phyloP scores from a whole-genome alignment of 257 asterid species.

The Capsicum pubescens region DNA sequence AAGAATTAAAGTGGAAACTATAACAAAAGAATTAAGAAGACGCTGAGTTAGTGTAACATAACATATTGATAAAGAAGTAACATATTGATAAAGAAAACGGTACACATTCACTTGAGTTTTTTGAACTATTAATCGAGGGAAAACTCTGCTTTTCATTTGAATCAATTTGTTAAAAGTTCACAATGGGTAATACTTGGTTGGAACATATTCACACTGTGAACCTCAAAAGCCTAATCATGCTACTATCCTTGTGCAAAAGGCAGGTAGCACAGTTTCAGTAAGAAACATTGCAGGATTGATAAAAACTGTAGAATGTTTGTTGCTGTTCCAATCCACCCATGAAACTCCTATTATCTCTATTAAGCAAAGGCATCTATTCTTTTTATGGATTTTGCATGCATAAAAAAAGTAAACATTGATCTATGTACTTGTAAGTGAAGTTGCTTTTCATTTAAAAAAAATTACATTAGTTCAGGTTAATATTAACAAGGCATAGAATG shows the following conservation, averaged over 20 bases:
- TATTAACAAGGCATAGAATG: constrained; percentile 31
- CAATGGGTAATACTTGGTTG: constrained; percentile 1
- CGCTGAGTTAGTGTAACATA: too few relatives aligned
- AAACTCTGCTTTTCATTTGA: not conserved
- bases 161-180: not conserved
- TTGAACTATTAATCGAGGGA: not conserved
- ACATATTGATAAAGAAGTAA: too few relatives aligned
- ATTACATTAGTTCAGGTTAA: not conserved
- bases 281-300: constrained; percentile 15
- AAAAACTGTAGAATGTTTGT: not conserved
- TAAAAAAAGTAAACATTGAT: not conserved
- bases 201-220: not conserved
- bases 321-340: constrained; percentile 6
- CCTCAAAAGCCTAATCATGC: not conserved
- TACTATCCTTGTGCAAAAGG: constrained; percentile 7
- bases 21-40: not conserved
- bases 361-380: not conserved
- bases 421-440: not conserved
- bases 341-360: not conserved
- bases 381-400: not conserved
- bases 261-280: not conserved
- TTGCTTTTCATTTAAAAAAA: not conserved
- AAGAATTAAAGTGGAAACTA: not conserved
- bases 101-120: not conserved
- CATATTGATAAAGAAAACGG: not conserved